phyloP scores from a whole-genome alignment of 208 protist species.

The Trypanosoma vivax region DNA sequence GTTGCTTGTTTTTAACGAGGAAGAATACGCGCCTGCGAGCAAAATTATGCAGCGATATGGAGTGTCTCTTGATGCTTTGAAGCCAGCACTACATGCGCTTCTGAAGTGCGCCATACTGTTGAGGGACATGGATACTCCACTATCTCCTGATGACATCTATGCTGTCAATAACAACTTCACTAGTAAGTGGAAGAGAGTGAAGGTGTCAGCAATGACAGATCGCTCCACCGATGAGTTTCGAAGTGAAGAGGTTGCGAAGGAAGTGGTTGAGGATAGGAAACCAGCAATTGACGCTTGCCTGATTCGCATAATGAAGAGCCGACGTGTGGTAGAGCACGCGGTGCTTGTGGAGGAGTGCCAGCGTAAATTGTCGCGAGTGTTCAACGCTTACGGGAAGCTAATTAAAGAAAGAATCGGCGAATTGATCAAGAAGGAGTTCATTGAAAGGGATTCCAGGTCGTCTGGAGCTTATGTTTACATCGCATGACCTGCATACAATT shows the following conservation, averaged over 20 bases:
- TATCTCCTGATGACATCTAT: conserved; percentile 34
- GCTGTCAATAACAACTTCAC: conserved; percentile 60
- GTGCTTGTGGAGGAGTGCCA: conserved; percentile 70
- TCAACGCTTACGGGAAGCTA: conserved; percentile 59
- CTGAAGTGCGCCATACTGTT: conserved; percentile 33
- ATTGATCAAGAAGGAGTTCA: conserved; percentile 70
- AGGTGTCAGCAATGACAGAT: conserved; percentile 33
- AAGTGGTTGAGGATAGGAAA: conserved; percentile 67
- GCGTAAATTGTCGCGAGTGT: conserved; percentile 50
- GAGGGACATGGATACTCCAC: conserved; percentile 8
- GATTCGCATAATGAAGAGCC: conserved; percentile 83
- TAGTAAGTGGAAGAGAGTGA: conserved; percentile 43
- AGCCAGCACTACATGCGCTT: conserved; percentile 35
- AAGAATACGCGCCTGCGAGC: conserved; percentile 22
- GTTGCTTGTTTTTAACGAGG: conserved; percentile 69
- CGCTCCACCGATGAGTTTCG: conserved; percentile 29
- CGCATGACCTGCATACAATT: conserved; percentile 26
- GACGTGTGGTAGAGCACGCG: conserved; percentile 52
- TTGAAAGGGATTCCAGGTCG: conserved; percentile 60
- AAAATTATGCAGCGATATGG: conserved; percentile 19
- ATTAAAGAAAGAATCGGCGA: conserved; percentile 87
- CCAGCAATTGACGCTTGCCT: conserved; percentile 76
- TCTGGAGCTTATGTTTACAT: conserved; percentile 63
- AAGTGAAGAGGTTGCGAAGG: conserved; percentile 35
- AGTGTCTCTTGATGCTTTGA: conserved; percentile 34